Evolutionary conservation across 176 grass and related monocot genomes (phyloP), one percentile per base, ranked within the genome.

Genomic region (Eragrostis nindensis): DNA sequence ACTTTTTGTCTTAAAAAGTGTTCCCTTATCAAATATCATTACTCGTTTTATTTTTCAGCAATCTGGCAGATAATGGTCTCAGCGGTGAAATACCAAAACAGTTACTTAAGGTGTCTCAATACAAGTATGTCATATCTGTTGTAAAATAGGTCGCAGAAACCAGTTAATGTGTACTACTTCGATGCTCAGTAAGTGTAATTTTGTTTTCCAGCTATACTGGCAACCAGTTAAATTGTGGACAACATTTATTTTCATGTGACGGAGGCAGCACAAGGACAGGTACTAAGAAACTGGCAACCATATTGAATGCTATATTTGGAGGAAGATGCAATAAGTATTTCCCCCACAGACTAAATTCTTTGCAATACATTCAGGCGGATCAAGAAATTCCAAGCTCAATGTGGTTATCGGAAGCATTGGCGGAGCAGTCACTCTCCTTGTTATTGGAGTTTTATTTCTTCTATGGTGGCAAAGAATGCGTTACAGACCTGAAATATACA

Each of bases 181-280:
- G 5, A 62, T 29, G 15, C 13, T 74, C n/a, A 22, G 16, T 38
- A 63, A 45, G 46, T 76, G 40, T 38, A 53, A 42, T 84, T 42
- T 75, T 65, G 17, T 87, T 66, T 57, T 79, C 47, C 83, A 97
- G 94, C 74, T 97, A 87, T 80, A 82, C 87, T 68, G 87, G 78
- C 60, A 97, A 94, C 69, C 71, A 52, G 71, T 91, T 97, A 71
- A 88, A 87, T 62, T 97, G 94, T 82, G 87, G 87, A 19, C 47
- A 73, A 52, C 64, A 86, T 74, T 88, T 82, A 66, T 24, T 25
- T 78, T 2, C 83, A 36, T 90, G 83, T 19, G 53, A 73, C 12
- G 42, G 79, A 82, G 25, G 19, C 48, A 68, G 19, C 32, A 27
- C 43, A 39, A 66, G 30, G 3, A 78, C 74, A 86, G 79, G 88